A percentile compares a stretch with the other conserved stretches of the same genome.
These are phyloP conservation scores for Cercospora berteroae DNA, from an alignment of 2,329 filamentous ascomycete species.

Conservation along the genomic window DNA sequence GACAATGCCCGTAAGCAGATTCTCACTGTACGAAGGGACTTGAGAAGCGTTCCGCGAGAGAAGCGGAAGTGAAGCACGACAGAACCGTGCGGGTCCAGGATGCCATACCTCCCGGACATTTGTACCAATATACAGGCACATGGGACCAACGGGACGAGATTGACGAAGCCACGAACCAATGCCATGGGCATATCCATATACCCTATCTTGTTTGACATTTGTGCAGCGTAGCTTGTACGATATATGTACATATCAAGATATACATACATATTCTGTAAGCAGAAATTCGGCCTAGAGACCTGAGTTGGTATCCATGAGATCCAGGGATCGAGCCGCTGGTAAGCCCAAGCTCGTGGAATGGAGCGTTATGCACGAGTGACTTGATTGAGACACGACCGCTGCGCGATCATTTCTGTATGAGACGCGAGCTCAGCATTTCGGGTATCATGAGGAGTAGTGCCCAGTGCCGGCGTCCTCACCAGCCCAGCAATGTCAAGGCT, in stretches of 20 bases:
- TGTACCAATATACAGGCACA: neutral
- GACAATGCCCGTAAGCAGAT: neutral
- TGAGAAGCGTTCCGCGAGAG: neutral
- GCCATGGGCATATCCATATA: neutral
- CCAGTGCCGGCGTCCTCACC: neutral
- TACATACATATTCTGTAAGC: neutral
- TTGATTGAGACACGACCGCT: neutral
- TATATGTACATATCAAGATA: neutral
- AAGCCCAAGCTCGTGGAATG: too few relatives aligned
- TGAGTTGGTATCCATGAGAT: neutral
- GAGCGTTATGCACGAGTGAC: neutral
- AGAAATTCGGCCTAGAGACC: neutral
- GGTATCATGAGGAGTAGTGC: neutral
- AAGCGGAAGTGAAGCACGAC: neutral
- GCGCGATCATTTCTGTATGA: neutral
- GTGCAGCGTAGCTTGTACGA: neutral
- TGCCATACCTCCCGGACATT: neutral
- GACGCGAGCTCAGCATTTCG: neutral
- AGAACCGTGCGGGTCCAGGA: neutral
- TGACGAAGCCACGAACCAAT: neutral
- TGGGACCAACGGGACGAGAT: neutral
- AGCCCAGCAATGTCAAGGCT: neutral
- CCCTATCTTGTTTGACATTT: neutral
- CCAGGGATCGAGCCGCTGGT: neutral
- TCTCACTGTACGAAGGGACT: conserved; percentile 6